Evolutionary conservation across 2,329 filamentous ascomycete genomes (phyloP), one percentile per base, ranked within the genome.

Genomic region (Colletotrichum tanaceti): DNA sequence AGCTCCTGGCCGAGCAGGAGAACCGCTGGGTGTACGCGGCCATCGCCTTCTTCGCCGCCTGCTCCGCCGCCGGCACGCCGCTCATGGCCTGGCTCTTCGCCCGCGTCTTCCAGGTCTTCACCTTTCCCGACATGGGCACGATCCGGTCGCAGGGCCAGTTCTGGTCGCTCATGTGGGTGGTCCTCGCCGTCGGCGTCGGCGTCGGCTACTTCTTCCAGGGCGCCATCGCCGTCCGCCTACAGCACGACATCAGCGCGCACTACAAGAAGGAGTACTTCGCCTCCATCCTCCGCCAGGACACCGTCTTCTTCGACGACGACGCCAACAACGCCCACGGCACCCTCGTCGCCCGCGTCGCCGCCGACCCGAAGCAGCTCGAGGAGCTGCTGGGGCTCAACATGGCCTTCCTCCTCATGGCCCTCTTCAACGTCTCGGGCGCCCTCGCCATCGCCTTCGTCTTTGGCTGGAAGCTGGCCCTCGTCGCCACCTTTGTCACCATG

Each of bases 401-500:
- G 84, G 84, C 88, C 1, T 83, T 92, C 70, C 84, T 88, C 2
- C 82, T 83, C 68, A 86, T 90, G 22, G 88, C 90, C 11, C 74
- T 91, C 20, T 90, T 93, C 75, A 90, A 87, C 58, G 78, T 94
- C 2, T 73, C 87, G 9, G 91, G 91, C 0, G 88, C 87, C 9
- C 78, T 93, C 18, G 81, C 85, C 52, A 90, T 94, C 58, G 85
- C 90, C 1, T 93, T 92, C 73, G 82, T 85, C 4, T 93, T 90
- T 75, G 90, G 90, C 1, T 94, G 92, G 92, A 94, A 93, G 75
- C 82, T 95, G 10, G 88, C 90, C 0, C 79, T 93, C 0, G 88
- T 94, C 0, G 85, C 87, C 0, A 80, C 89, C 7, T 91, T 88
- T 72, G 87, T 91, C 9, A 85, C 86, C 7, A 77, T 86, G 61